phyloP scores from a whole-genome alignment of 345 rosid species.

The Ceriops tagal region DNA sequence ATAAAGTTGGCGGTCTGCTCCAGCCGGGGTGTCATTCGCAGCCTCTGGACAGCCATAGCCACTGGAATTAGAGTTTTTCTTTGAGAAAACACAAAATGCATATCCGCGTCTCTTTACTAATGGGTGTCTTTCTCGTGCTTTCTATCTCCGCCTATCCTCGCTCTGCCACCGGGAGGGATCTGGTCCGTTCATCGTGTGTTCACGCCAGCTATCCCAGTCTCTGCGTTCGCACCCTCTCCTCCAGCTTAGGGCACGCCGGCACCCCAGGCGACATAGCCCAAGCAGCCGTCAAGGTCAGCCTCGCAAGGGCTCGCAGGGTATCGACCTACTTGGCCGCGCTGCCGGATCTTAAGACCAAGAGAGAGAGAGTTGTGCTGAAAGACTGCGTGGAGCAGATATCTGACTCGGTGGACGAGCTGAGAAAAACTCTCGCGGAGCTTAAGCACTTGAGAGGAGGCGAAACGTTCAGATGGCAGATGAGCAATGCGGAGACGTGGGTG shows the following conservation, averaged over 20 bases:
- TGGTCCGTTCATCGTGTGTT: constrained; percentile 56
- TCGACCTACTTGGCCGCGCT: constrained; percentile 34
- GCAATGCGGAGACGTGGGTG: constrained; percentile 80
- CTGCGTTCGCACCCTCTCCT: constrained; percentile 66
- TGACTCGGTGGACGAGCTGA: constrained; percentile 63
- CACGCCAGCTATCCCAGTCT: constrained; percentile 74
- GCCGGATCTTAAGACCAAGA: constrained; percentile 22
- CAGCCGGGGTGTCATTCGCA: no score
- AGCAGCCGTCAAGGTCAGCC: constrained; percentile 64
- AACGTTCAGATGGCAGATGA: constrained; percentile 59
- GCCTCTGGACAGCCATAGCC: no score
- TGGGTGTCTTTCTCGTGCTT: constrained; percentile 7
- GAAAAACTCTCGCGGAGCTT: constrained; percentile 47
- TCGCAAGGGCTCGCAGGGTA: constrained; percentile 39
- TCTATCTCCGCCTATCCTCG: constrained; percentile 18
- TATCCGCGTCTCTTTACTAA: constrained; percentile 13
- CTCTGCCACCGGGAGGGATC: constrained; percentile 32
- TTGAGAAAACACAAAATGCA: background rate
- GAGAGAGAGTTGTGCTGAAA: constrained; percentile 45
- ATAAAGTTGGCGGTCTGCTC: no score
- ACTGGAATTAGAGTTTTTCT: no score
- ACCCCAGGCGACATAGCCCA: constrained; percentile 63
- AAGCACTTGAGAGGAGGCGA: constrained; percentile 55
- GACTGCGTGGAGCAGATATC: constrained; percentile 82
- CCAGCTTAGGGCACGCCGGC: constrained; percentile 59